Evolutionary conservation across 257 asterid species (phyloP), one percentile per base, ranked within the genome.

Genomic region (Hygrophila difformis): DNA sequence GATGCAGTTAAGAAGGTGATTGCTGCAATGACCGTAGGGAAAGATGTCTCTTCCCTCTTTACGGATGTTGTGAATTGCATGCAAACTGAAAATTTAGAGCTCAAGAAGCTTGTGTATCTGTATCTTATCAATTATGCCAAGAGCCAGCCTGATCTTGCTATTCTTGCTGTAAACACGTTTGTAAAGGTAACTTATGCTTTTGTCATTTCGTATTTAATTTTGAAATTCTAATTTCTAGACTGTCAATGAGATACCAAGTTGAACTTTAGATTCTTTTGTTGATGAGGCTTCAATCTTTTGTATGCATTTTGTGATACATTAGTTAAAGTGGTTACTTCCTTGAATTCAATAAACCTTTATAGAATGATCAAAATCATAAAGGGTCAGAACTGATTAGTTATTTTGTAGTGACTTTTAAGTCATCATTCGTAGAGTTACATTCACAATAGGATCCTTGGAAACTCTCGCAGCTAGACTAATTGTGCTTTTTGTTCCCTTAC

Each of bases 1-100:
- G 99, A 91, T 91, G 99, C 96, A 10, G 99, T 91, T 55, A 91
- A 91, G 63, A 91, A 91, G 63, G 95, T 91, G 61, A 91, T 91
- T 62, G 99, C 99, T 17, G 99, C 99, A 11, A 91, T 91, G 99
- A 91, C 99, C 0, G 99, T 91, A 51, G 99, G 99, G 61, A 91
- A 91, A 74, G 99, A 86, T 47, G 99, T 82, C 36, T 91, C 99
- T 35, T 86, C 96, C 2, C 88, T 91, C 60, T 91, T 91, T 67
- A 91, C 99, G 12, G 99, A 91, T 71, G 99, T 91, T 59, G 96
- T 91, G 54, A 91, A 86, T 62, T 91, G 99, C 65, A 91, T 91
- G 96, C 99, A 91, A 64, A 91, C 99, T 1, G 99, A 91, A 52
- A 91, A 91, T 70, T 65, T 91, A 83, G 99, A 91, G 87, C 84